phyloP scores from a whole-genome alignment of 257 asterid species.

The Prunella vulgaris region DNA sequence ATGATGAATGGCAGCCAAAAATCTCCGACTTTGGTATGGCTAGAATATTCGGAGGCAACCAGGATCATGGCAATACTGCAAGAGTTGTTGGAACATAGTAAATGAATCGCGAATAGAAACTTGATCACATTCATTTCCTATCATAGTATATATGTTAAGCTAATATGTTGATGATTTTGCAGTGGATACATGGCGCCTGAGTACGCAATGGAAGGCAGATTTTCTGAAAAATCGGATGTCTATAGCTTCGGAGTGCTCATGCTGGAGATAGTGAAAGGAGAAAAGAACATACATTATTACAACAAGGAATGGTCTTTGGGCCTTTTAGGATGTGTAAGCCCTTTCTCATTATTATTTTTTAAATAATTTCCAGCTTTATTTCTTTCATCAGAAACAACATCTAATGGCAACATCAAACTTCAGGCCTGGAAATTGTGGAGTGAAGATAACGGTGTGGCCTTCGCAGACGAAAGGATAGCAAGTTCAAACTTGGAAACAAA shows the following conservation, averaged over 20 bases:
- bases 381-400: background rate
- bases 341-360: background rate
- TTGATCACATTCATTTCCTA: too few species aligned
- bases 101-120: background rate
- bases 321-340: slow-evolving; percentile 44
- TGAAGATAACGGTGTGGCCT: slow-evolving; percentile 29
- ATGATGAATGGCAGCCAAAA: background rate
- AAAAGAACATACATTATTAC: background rate
- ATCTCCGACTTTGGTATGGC: background rate
- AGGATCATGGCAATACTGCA: background rate
- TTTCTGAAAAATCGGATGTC: background rate
- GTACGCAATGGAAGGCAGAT: background rate
- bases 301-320: background rate
- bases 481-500: slow-evolving; percentile 19
- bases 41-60: background rate
- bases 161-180: background rate
- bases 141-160: background rate
- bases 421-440: slow-evolving; percentile 63
- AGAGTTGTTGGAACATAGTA: background rate
- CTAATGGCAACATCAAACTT: background rate
- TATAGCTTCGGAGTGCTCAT: background rate
- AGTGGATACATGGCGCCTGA: slow-evolving; percentile 13
- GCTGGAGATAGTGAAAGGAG: background rate
- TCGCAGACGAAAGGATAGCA: slow-evolving; percentile 35
- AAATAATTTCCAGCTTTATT: background rate